Percentiles rank a stretch among this genome's conserved stretches.
Evolutionary conservation across 2,329 filamentous ascomycete species (phyloP).

Genomic region (Blastomyces silverae): DNA sequence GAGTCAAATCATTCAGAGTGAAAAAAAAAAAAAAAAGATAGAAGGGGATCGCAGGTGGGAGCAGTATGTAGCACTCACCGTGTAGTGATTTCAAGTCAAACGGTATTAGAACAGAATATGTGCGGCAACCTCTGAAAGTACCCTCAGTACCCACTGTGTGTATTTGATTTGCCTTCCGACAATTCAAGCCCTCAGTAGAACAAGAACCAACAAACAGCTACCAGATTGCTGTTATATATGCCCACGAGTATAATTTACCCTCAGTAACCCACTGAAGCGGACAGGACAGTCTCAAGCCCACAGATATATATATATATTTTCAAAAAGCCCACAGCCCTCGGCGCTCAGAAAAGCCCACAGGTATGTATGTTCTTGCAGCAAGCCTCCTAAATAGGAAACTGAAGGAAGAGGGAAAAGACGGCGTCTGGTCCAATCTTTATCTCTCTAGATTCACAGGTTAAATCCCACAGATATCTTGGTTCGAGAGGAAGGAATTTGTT

Average conservation of each 20-base stretch:
- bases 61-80: background rate
- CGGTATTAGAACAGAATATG: slow-evolving; percentile 3
- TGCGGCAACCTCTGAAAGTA: slow-evolving; percentile 11
- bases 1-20: background rate
- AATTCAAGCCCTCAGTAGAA: slow-evolving; percentile 16
- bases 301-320: slow-evolving; percentile 17
- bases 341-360: slow-evolving; percentile 38
- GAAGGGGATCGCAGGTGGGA: background rate
- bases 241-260: slow-evolving; percentile 20
- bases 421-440: slow-evolving; percentile 27
- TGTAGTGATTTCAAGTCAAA: slow-evolving; percentile 7
- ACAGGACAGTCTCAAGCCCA: slow-evolving; percentile 16
- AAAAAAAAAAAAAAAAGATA: background rate
- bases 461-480: slow-evolving; percentile 22
- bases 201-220: slow-evolving; percentile 9
- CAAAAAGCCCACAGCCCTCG: slow-evolving; percentile 35
- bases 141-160: slow-evolving; percentile 11
- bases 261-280: slow-evolving; percentile 18
- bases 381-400: slow-evolving; percentile 32
- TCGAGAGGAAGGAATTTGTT: slow-evolving; percentile 20
- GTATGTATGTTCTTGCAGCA: slow-evolving; percentile 13
- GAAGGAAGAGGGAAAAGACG: slow-evolving; percentile 25
- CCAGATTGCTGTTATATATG: slow-evolving; percentile 12
- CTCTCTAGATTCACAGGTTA: slow-evolving; percentile 29
- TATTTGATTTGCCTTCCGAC: slow-evolving; percentile 6